Percentiles rank a stretch among this genome's conserved stretches.
These are phyloP conservation scores for Rhododendron vialii DNA, from an alignment of 148 eudicot genomes.

Conservation along the genomic window DNA sequence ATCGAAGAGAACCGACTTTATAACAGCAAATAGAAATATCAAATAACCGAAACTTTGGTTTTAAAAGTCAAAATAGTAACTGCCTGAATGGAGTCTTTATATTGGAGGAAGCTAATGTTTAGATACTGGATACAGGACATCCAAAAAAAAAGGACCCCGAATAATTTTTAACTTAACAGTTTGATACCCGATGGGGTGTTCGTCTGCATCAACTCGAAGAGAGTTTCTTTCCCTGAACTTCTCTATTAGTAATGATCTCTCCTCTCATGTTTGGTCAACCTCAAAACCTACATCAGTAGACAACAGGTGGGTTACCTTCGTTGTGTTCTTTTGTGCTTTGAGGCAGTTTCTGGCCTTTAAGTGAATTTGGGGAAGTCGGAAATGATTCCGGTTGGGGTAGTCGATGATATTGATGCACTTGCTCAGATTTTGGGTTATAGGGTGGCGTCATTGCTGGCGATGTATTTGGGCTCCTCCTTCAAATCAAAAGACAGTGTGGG, in stretches of 20 bases:
- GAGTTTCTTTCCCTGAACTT: background rate
- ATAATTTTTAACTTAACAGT: background rate
- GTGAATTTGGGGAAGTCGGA: no score
- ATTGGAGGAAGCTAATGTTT: background rate
- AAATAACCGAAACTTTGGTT: background rate
- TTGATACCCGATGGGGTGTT: background rate
- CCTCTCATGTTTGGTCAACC: background rate
- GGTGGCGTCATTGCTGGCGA: no score
- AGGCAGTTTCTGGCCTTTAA: no score
- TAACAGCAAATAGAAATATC: background rate
- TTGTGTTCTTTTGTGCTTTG: no score
- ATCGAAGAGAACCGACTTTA: background rate
- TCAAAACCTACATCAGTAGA: background rate
- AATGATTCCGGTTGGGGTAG: no score
- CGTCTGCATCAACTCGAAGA: background rate
- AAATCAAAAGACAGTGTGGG: no score
- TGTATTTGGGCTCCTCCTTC: no score
- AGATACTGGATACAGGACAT: background rate
- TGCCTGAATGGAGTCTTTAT: background rate
- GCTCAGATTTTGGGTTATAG: no score
- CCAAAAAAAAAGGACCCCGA: background rate
- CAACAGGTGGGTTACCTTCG: background rate
- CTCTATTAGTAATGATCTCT: background rate
- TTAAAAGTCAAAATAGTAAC: background rate
- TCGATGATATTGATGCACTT: no score